Base-by-base conservation (phyloP, 179 eudicot species). In the Heliamphora pulchella region DNA sequence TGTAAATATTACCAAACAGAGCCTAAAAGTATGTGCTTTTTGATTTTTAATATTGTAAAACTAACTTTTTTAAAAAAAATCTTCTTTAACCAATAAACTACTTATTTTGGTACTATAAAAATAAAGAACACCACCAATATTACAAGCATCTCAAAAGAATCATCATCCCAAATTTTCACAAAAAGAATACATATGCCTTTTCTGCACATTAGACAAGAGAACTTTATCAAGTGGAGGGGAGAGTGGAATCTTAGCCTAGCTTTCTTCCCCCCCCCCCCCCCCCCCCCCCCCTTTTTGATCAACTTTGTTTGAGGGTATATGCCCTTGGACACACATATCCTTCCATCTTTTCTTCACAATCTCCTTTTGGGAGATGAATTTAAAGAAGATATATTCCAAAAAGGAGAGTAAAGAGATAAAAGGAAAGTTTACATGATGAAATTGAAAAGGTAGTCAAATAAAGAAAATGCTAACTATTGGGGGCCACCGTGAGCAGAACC, bases 161-260 rank as follows among this genome's bases (percentile, higher is more conserved):
- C 61, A 65, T 31, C 53, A 76, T 20, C 9, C 73, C 43, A 22
- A 61, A 68, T 20, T 64, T 80, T 80, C 46, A 75, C 22, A 68
- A 67, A 70, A 57, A 22, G 39, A 20, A 76, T 69, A 20, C 57
- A 78, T 67, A 47, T 46, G 71, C 41, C 59, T 53, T 67, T 46
- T 75, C 53, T 64, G 74, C 78, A 82, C 62, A 82, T 13, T 79
- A 67, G 81, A 66, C 81, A 74, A 72, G 4, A 78, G 17, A 78
- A 65, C 81, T 78, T 82, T 74, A 61, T 77, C 48, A 64, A 82
- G 81, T 82, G 81, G 84, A 71, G 71, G 78, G 59, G 76, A 74
- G 51, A 14, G 64, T 69, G 80, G 84, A 78, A 78, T 72, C 84
- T 78, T 70, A 44, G 50, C 66, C 58, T 72, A 10, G 0, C 47